Percentiles rank a stretch among this genome's conserved stretches.
These are phyloP conservation scores for Podosphaera fusca DNA, from an alignment of 2,329 filamentous ascomycete species.

Conservation along the genomic window DNA sequence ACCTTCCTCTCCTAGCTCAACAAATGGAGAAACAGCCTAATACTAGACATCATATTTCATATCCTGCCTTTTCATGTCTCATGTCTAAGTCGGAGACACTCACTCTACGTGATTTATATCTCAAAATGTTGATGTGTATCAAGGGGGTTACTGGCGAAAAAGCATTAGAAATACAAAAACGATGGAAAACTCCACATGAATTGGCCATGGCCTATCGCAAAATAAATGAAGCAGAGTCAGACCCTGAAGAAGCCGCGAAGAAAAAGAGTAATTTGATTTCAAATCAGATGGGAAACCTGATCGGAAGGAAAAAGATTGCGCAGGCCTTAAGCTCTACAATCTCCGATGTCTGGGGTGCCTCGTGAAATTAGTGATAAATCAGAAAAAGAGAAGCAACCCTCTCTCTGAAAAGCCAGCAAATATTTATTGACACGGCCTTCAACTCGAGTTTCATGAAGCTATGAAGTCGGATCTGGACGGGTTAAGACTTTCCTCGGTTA, in stretches of 20 bases:
- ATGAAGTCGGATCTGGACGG: too few species aligned
- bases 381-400: background rate
- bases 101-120: conserved; percentile 48
- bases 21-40: conserved; percentile 28
- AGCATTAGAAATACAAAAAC: conserved; percentile 54
- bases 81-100: conserved; percentile 54
- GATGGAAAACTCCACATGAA: conserved; percentile 52
- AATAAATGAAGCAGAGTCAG: conserved; percentile 21
- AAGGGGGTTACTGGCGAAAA: conserved; percentile 54
- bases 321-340: conserved; percentile 44
- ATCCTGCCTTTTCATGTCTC: conserved; percentile 46
- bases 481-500: too few species aligned
- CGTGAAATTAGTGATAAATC: background rate
- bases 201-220: conserved; percentile 46
- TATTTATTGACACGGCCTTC: too few species aligned
- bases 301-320: conserved; percentile 45
- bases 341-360: conserved; percentile 46
- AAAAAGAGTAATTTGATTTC: conserved; percentile 39
- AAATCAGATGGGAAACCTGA: conserved; percentile 29
- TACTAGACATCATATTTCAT: conserved; percentile 38
- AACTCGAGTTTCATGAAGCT: too few species aligned
- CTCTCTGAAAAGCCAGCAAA: too few species aligned
- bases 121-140: conserved; percentile 75
- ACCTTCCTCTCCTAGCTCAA: conserved; percentile 37
- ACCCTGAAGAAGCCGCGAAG: conserved; percentile 17